Base-by-base conservation (phyloP, 441 rosid genomes). In the Omphalea diandra region DNA sequence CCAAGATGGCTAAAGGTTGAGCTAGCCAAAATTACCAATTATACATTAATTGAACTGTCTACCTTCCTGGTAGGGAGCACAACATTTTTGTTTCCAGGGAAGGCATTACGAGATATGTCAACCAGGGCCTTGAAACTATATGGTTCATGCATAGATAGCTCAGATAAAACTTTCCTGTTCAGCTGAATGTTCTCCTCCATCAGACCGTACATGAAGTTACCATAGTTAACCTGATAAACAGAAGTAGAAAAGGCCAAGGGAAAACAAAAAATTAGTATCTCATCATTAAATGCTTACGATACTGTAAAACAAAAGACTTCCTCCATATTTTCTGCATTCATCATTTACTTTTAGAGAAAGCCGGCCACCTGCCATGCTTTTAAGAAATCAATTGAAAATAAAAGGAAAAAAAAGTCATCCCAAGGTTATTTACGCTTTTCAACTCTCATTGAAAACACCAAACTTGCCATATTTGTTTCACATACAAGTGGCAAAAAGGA, bases 121-220 rank as follows among this genome's bases (percentile, higher is more conserved):
- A 88, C 93, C 8, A 94, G 88, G 69, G 97, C 81, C 85, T 90
- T 94, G 80, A 91, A 94, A 78, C 94, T 91, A 70, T 84, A 88
- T 0, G 98, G 97, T 68, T 94, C 97, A 3, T 90, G 96, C 98
- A 90, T 91, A 17, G 98, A 78, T 24, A 90, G 54, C 85, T 91
- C 94, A 1, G 94, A 88, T 56, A 94, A 81, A 41, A 91, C 97
- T 81, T 94, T 94, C 67, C 97, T 79, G 84, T 91, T 90, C 56
- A 91, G 85, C 80, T 91, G 97, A 76, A 94, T 77, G 83, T 90
- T 94, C 85, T 91, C 98, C 87, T 88, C 85, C 89, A 75, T 83
- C 84, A 91, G 73, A 41, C 97, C 97, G 61, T 94, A 97, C 84
- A 91, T 86, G 78, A 94, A 94, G 79, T 87, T 90, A n/a, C 98